Conservation (phyloP, 768 basidiomycete genomes). For the Cubamyces sp. region DNA sequence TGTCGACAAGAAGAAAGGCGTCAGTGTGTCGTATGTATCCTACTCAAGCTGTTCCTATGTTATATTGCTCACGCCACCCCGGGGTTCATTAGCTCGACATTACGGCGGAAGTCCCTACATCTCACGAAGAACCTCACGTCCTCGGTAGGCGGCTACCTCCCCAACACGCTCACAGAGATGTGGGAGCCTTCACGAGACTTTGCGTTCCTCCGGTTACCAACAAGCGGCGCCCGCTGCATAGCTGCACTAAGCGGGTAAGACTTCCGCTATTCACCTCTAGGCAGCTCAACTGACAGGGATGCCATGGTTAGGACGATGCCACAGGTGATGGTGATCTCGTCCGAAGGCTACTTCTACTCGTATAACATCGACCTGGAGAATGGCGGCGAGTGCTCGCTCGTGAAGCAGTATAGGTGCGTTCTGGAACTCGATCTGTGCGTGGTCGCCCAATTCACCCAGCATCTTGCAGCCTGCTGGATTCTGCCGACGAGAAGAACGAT, state of each 20-base stretch:
- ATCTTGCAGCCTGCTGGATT: slow-evolving; percentile 31
- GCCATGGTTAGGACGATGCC: slow-evolving; percentile 72
- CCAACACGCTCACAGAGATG: slow-evolving; percentile 88
- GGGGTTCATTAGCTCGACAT: slow-evolving; percentile 41
- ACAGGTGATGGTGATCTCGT: slow-evolving; percentile 96
- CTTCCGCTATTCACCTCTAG: not conserved
- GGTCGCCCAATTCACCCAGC: not conserved
- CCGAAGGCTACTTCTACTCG: slow-evolving; percentile 93
- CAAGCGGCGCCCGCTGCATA: slow-evolving; percentile 77
- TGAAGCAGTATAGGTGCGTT: slow-evolving; percentile 86
- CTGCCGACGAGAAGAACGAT: slow-evolving; percentile 30
- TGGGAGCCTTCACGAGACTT: slow-evolving; percentile 98
- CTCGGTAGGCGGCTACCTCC: slow-evolving; percentile 85
- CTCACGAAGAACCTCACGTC: slow-evolving; percentile 75
- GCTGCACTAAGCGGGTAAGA: slow-evolving; percentile 89
- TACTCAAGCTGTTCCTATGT: not conserved
- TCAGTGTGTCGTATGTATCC: slow-evolving; percentile 55
- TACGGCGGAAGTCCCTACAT: slow-evolving; percentile 73
- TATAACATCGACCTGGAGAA: slow-evolving; percentile 96
- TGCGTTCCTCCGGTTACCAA: slow-evolving; percentile 84
- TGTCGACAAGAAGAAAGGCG: slow-evolving; percentile 74
- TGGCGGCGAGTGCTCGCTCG: slow-evolving; percentile 92
- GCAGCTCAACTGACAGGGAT: not conserved
- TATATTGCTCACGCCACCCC: not conserved
- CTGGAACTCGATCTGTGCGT: no score